Evolutionary conservation across 768 basidiomycete species (phyloP), one percentile per base, ranked within the genome.

Genomic region (Agrocybe chaxingu): DNA sequence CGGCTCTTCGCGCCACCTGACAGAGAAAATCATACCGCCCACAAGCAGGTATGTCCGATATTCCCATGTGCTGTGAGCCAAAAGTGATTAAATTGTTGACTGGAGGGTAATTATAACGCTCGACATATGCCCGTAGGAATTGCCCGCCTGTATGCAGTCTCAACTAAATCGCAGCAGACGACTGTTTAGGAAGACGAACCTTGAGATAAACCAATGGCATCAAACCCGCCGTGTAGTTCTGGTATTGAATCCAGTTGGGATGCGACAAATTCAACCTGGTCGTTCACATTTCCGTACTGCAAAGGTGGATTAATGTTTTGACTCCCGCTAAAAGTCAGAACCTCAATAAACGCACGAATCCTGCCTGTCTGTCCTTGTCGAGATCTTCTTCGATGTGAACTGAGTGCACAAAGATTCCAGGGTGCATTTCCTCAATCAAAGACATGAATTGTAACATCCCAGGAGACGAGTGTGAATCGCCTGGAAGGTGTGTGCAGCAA

Each of bases 181-280:
- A 33, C 8, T 47, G 39, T 8, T 19, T 13, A 19, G 8, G 45
- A 10, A n/a, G 16, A 44, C 54, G 30, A 37, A 76, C 86, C 91
- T 78, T 94, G 92, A 1, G 91, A 93, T 66, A 94, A 85, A 1
- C 92, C 92, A 45, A 94, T 83, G 11, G 87, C 92, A 62, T 92
- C 90, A 57, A 93, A 94, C 2, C 92, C 92, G 29, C 60, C 59
- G 42, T 71, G 53, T 11, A 94, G 76, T 58, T 92, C 83, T 1
- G 81, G 74, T 32, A 93, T 76, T 1, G 66, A 73, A 30, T 73
- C 68, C 3, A 94, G 69, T 62, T 93, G 88, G 29, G 75, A 70
- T 10, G 85, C 75, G 5, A 87, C 90, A 30, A 76, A 35, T 16
- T 72, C 76, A 3, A 94, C 59, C 61, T 94, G 92, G 4, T 80